Evolutionary conservation across 2,329 filamentous ascomycete genomes (phyloP), one percentile per base, ranked within the genome.

Genomic region (Botrytis cinerea): DNA sequence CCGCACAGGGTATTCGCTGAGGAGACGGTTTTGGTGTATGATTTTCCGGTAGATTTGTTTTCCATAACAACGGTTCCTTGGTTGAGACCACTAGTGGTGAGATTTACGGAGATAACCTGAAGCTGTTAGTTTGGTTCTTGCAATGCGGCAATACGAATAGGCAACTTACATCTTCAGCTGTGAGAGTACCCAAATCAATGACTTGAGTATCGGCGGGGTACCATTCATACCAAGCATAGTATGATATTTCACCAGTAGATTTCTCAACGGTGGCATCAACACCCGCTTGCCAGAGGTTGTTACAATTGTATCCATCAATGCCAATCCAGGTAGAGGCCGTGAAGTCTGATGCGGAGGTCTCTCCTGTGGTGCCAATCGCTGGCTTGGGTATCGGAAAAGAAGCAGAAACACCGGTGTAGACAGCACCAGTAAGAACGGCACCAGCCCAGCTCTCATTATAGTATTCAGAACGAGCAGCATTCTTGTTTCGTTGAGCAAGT

Each of bases 171-270:
- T 87, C 83, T 16, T 86, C 85, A 0, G 83, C 83, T 73, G 88
- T 81, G 74, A 82, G 82, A 38, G 60, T 79, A 84, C 85, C 48
- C 32, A 69, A 59, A 14, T 61, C 57, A 79, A 88, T 88, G 77
- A 86, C 83, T 76, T 86, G 84, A 32, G 87, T 84, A 75, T 84
- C 85, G 77, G 88, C 85, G 1, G 87, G 87, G 77, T 85, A 88
- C 87, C 87, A 90, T 79, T 89, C 87, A 76, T 87, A 89, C 87
- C 88, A 90, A 20, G 87, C 86, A 70, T 86, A 84, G 77, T 84
- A 89, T 14, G 78, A 81, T 1, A 84, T 22, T 60, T 40, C 45
- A 46, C 75, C 74, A 43, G 81, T 81, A 35, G 66, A 57, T 32
- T 83, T 75, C 25, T 61, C 32, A 64, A 86, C 80, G 66, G 83